Percentiles rank a stretch among this genome's conserved stretches.
phyloP scores from a whole-genome alignment of 768 basidiomycete genomes.

The Gyrodon lividus region DNA sequence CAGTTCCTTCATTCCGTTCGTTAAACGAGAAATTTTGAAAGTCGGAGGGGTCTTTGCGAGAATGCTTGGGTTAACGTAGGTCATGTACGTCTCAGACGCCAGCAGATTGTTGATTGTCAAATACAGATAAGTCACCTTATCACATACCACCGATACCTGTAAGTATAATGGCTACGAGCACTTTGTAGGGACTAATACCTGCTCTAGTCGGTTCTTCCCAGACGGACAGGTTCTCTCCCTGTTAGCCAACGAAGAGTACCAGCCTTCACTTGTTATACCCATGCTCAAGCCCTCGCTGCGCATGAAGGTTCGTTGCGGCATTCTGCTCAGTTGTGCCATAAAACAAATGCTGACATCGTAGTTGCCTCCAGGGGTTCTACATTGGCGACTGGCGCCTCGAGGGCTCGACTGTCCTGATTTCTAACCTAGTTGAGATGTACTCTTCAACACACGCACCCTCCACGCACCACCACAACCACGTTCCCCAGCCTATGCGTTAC shows the following conservation, averaged over 20 bases:
- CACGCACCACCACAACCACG: constrained; percentile 4
- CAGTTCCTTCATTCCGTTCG: constrained; percentile 1
- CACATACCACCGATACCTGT: constrained; percentile 93
- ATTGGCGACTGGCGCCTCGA: constrained; percentile 72
- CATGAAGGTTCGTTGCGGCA: constrained; percentile 56
- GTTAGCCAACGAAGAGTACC: constrained; percentile 74
- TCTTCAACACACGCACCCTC: constrained; percentile 3
- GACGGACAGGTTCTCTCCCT: constrained; percentile 85
- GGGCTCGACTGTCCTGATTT: constrained; percentile 58
- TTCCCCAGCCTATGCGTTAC: constrained; percentile 44
- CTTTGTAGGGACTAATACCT: constrained; percentile 3
- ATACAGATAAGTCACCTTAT: constrained; percentile 76
- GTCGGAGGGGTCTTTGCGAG: constrained; percentile 70
- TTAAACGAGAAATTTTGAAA: constrained; percentile 8
- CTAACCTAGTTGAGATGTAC: constrained; percentile 57
- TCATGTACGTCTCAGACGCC: constrained; percentile 8
- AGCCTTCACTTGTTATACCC: constrained; percentile 72
- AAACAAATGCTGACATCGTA: constrained; percentile 1
- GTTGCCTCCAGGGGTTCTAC: constrained; percentile 56
- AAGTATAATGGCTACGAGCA: constrained; percentile 25
- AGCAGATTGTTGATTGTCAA: constrained; percentile 6
- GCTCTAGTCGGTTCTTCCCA: constrained; percentile 76
- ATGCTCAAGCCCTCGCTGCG: constrained; percentile 72
- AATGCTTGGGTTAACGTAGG: constrained; percentile 85
- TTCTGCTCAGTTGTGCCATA: not conserved